Evolutionary conservation across 805 yeast genomes (phyloP), one percentile per base, ranked within the genome.

Genomic region (Wickerhamia fluorescens): DNA sequence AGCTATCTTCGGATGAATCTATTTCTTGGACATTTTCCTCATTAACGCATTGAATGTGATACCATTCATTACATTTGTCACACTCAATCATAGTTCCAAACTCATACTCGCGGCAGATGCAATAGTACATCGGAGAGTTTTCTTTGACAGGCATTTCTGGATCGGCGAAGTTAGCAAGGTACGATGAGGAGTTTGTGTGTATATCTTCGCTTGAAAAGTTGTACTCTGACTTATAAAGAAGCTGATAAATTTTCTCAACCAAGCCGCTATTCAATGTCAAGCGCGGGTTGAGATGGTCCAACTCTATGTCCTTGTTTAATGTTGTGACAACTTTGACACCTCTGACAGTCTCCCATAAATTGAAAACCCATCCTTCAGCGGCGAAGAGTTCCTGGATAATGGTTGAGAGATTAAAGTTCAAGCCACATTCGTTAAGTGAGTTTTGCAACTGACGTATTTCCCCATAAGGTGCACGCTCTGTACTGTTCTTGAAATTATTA

Each of bases 31-130:
- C 25, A 8, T 20, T 26, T 11, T 30, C 35, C 10, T 33, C 37
- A 10, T 66, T 66, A 24, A 79, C 58, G 50, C 88, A 80, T 10
- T 51, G 53, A 25, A 69, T 66, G 45, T 80, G 88, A 44, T 72
- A 80, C 87, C 87, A 78, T 42, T 78, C 85, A 30, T 68, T 61
- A 49, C 89, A 81, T 11, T 49, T 53, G 37, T 78, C 87, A 53
- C 88, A 80, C 34, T 73, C 80, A 25, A 78, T 71, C 83, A 78
- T 78, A 1, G 71, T 66, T 5, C 49, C 82, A 69, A 40, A 66
- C 40, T 78, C 88, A 14, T 52, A 51, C 27, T 68, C 70, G 25
- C 86, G 63, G 49, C 89, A 80, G 32, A 75, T 55, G 45, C 88
- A 80, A 44, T 73, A 78, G 14, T 24, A 34, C 23, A 24, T 31